A percentile compares a stretch with the other conserved stretches of the same genome.
Evolutionary conservation across 331 rosid genomes (phyloP).

Genomic region (Rosa hybrid): DNA sequence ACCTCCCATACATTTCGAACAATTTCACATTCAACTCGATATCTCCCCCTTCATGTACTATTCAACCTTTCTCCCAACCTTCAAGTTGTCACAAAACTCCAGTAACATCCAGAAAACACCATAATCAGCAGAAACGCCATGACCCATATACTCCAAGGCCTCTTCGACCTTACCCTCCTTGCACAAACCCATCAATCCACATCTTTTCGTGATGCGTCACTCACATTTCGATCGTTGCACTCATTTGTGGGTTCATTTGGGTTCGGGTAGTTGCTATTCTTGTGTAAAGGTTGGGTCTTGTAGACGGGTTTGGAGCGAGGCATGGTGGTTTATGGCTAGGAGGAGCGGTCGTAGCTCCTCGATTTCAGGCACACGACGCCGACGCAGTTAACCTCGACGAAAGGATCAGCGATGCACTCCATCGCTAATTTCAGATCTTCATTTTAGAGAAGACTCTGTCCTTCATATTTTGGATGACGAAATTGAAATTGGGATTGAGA

Average conservation of each 20-base stretch:
- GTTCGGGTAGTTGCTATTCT: slow-evolving; percentile 18
- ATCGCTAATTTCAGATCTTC: no score
- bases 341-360: slow-evolving; percentile 16
- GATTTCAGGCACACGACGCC: no score
- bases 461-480: no score
- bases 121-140: slow-evolving; percentile 63
- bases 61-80: slow-evolving; percentile 52
- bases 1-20: slow-evolving; percentile 44
- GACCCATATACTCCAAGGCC: slow-evolving; percentile 58
- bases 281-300: slow-evolving; percentile 34
- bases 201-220: slow-evolving; percentile 22
- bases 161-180: slow-evolving; percentile 60
- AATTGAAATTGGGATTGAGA: no score
- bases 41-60: slow-evolving; percentile 51
- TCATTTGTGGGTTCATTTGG: slow-evolving; percentile 37
- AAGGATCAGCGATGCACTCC: no score
- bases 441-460: no score
- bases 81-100: slow-evolving; percentile 49
- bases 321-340: slow-evolving; percentile 12
- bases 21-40: slow-evolving; percentile 49
- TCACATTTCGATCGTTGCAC: slow-evolving; percentile 31
- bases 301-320: slow-evolving; percentile 29
- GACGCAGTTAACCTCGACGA: no score
- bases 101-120: slow-evolving; percentile 47
- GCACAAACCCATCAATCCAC: slow-evolving; percentile 53